phyloP scores from a whole-genome alignment of 805 yeast species.

The Blastobotrys americana region DNA sequence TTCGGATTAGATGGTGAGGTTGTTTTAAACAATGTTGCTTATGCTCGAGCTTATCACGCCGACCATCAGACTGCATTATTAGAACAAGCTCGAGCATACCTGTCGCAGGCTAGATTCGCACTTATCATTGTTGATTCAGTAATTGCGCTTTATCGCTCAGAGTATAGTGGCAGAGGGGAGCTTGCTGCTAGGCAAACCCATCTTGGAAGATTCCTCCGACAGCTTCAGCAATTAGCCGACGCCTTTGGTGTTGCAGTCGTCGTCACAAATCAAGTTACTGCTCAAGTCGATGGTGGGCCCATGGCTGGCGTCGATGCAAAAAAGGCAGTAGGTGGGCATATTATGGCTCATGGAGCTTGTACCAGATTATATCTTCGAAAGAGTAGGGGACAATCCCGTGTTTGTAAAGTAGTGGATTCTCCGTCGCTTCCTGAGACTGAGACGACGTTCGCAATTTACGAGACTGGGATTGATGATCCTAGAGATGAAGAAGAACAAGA shows the following conservation, averaged over 20 bases:
- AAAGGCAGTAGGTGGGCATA: slow-evolving; percentile 97
- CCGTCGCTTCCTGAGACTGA: slow-evolving; percentile 96
- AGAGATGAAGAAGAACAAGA: slow-evolving; percentile 58
- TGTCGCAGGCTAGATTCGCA: slow-evolving; percentile 90
- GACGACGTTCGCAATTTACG: slow-evolving; percentile 90
- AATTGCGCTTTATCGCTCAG: slow-evolving; percentile 94
- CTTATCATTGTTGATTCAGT: slow-evolving; percentile 91
- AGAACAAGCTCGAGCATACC: slow-evolving; percentile 88
- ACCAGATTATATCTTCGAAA: slow-evolving; percentile 86
- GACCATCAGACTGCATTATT: slow-evolving; percentile 88
- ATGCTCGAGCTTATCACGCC: slow-evolving; percentile 94
- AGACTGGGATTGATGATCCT: slow-evolving; percentile 96
- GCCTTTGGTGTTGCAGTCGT: slow-evolving; percentile 97
- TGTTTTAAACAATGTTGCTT: slow-evolving; percentile 94
- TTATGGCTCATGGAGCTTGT: slow-evolving; percentile 93
- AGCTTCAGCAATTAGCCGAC: slow-evolving; percentile 87
- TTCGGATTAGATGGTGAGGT: slow-evolving; percentile 89
- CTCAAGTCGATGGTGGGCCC: slow-evolving; percentile 87
- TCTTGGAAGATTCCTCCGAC: slow-evolving; percentile 87
- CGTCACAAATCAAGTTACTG: slow-evolving; percentile 93
- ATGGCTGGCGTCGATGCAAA: slow-evolving; percentile 92
- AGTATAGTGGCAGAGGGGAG: slow-evolving; percentile 92
- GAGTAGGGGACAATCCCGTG: slow-evolving; percentile 86
- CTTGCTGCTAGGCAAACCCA: slow-evolving; percentile 90
- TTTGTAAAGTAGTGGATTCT: slow-evolving; percentile 90